Evolutionary conservation across 352 stramenopile species (phyloP).

Genomic region (Saprolegnia diclina): DNA sequence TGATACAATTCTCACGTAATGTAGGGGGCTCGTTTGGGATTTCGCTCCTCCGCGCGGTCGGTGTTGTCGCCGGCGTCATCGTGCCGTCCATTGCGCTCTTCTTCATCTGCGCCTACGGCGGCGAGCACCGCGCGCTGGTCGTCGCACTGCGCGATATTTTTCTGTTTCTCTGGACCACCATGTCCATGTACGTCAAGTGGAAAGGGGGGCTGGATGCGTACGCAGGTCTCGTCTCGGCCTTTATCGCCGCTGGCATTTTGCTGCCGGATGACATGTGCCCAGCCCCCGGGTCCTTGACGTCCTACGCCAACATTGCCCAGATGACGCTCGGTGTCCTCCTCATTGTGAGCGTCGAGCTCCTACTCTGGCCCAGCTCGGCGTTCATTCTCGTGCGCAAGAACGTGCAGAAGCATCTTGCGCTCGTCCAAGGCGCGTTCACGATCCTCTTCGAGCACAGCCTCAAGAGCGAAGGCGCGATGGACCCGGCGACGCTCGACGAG

Average conservation of each 20-base stretch:
- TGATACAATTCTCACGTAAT: not conserved
- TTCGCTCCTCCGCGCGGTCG: conserved; percentile 72
- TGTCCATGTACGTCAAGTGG: conserved; percentile 75
- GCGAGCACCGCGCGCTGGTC: conserved; percentile 37
- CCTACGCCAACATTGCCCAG: conserved; percentile 71
- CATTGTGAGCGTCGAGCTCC: conserved; percentile 65
- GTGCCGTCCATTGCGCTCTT: conserved; percentile 81
- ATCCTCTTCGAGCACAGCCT: conserved; percentile 69
- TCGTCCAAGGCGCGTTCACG: conserved; percentile 58
- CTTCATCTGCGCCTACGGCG: conserved; percentile 65
- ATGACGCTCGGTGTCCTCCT: conserved; percentile 70
- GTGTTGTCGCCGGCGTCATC: conserved; percentile 74
- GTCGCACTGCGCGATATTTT: conserved; percentile 43
- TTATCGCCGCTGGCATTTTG: conserved; percentile 58
- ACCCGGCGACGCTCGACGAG: not conserved
- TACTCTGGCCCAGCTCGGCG: conserved; percentile 61
- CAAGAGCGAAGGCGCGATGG: conserved; percentile 30
- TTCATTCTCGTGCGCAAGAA: conserved; percentile 57
- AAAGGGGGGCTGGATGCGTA: conserved; percentile 60
- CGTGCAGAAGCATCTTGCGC: conserved; percentile 63
- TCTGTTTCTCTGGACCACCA: conserved; percentile 64
- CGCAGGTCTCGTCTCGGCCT: conserved; percentile 67
- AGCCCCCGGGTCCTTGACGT: conserved; percentile 36
- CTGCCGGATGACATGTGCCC: conserved; percentile 56
- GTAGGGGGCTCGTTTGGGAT: conserved; percentile 59